phyloP scores from a whole-genome alignment of 805 yeast genomes.

The Zygoascus ofunaensis region DNA sequence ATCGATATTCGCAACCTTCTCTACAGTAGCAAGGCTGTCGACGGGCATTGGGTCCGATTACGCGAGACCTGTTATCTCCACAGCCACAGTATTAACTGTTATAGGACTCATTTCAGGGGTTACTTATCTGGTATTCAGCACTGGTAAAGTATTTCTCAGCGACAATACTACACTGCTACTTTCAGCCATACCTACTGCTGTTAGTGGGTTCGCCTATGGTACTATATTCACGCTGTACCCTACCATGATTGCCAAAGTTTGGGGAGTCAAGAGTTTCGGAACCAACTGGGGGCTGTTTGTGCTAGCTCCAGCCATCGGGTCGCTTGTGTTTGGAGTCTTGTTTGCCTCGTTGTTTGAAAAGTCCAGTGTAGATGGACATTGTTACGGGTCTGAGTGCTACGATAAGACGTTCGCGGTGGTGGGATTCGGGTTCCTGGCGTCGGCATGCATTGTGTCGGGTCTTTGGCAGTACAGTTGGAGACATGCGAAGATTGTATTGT shows the following conservation, averaged over 20 bases:
- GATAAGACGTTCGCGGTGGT: slow-evolving; percentile 22
- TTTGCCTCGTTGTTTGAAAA: slow-evolving; percentile 58
- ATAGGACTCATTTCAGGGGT: slow-evolving; percentile 31
- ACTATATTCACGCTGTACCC: slow-evolving; percentile 82
- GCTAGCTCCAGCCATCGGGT: slow-evolving; percentile 81
- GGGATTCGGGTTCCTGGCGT: slow-evolving; percentile 20
- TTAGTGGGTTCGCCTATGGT: slow-evolving; percentile 71
- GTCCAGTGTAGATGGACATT: slow-evolving; percentile 7
- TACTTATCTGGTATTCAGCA: slow-evolving; percentile 29
- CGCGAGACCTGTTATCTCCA: slow-evolving; percentile 28
- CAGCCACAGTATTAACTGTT: slow-evolving; percentile 22
- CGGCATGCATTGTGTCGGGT: slow-evolving; percentile 12
- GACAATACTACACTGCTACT: slow-evolving; percentile 11
- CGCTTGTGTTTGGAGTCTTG: slow-evolving; percentile 55
- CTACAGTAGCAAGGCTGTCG: slow-evolving; percentile 59
- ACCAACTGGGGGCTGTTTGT: slow-evolving; percentile 88
- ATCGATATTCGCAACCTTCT: slow-evolving; percentile 51
- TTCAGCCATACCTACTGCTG: slow-evolving; percentile 31
- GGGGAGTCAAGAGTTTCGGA: slow-evolving; percentile 86
- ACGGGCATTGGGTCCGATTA: slow-evolving; percentile 65
- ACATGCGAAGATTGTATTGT: slow-evolving; percentile 2
- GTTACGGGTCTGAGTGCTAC: slow-evolving; percentile 20
- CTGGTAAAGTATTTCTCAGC: slow-evolving; percentile 18
- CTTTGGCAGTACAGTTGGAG: slow-evolving; percentile 18
- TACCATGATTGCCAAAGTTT: slow-evolving; percentile 67